Evolutionary conservation across 2,329 filamentous ascomycete genomes (phyloP).

Genomic region (Furcasterigmium furcatum): DNA sequence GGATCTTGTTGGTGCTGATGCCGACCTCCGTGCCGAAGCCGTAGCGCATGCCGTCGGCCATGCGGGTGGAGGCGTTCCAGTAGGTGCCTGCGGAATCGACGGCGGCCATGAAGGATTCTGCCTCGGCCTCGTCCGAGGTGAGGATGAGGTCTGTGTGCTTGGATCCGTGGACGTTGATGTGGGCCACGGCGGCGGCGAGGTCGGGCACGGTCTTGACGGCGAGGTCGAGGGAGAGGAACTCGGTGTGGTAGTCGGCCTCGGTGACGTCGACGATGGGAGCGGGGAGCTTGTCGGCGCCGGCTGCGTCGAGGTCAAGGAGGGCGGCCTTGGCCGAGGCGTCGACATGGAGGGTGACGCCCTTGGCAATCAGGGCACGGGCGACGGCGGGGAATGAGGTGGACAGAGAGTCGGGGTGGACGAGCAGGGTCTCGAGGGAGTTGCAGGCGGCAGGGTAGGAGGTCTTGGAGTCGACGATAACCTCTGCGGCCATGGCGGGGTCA

Average conservation of each 20-base stretch:
- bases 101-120: slow-evolving; percentile 78
- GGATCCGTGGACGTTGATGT: slow-evolving; percentile 91
- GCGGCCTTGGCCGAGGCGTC: slow-evolving; percentile 66
- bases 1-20: slow-evolving; percentile 98
- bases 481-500: slow-evolving; percentile 66
- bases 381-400: slow-evolving; percentile 61
- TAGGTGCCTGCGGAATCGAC: slow-evolving; percentile 92
- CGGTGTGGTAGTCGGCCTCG: slow-evolving; percentile 76
- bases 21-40: slow-evolving; percentile 98
- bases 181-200: slow-evolving; percentile 70
- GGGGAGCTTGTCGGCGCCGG: slow-evolving; percentile 18
- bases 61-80: slow-evolving; percentile 93
- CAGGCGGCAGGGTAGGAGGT: slow-evolving; percentile 93
- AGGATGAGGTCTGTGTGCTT: slow-evolving; percentile 93
- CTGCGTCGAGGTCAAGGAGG: slow-evolving; percentile 47
- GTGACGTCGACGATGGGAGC: slow-evolving; percentile 59
- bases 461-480: slow-evolving; percentile 86
- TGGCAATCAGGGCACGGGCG: slow-evolving; percentile 68
- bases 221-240: slow-evolving; percentile 82
- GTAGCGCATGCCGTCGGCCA: slow-evolving; percentile 95
- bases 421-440: slow-evolving; percentile 88
- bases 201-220: slow-evolving; percentile 76
- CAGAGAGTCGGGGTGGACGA: slow-evolving; percentile 74
- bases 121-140: slow-evolving; percentile 63
- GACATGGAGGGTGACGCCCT: slow-evolving; percentile 80